Evolutionary conservation across 1,284 basidiomycete genomes (phyloP).

Genomic region (Wolfiporia cocos): DNA sequence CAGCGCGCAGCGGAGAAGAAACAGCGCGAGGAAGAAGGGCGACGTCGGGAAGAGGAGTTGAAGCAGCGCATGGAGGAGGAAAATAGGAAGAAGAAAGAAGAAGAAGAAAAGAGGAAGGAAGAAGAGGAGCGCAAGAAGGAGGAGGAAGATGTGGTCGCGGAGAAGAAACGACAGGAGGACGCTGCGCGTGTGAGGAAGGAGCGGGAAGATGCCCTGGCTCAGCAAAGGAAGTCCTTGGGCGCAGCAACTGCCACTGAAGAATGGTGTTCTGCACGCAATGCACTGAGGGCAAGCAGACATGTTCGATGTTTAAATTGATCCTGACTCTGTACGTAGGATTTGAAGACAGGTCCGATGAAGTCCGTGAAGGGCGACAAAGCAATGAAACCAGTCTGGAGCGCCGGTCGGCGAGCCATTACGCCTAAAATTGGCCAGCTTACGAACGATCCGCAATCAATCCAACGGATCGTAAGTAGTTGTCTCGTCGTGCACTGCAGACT

Average conservation of each 20-base stretch:
- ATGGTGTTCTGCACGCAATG: conserved; percentile 59
- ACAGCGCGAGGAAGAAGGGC: conserved; percentile 30
- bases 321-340: conserved; percentile 32
- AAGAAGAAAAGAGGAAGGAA: conserved; percentile 10
- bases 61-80: conserved; percentile 29
- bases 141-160: conserved; percentile 21
- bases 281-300: conserved; percentile 66
- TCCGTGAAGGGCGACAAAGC: conserved; percentile 61
- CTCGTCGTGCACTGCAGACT: too few relatives aligned
- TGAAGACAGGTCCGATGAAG: conserved; percentile 76
- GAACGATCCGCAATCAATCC: conserved; percentile 67
- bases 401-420: conserved; percentile 79
- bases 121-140: conserved; percentile 25
- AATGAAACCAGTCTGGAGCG: conserved; percentile 51
- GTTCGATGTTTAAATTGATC: not conserved
- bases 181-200: conserved; percentile 21
- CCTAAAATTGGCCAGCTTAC: conserved; percentile 92
- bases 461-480: conserved; percentile 57
- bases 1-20: conserved; percentile 35
- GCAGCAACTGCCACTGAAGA: conserved; percentile 54
- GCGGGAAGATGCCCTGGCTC: conserved; percentile 21
- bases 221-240: conserved; percentile 34
- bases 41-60: conserved; percentile 31
- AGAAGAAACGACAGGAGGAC: conserved; percentile 20
- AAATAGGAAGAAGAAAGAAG: conserved; percentile 22